phyloP scores from a whole-genome alignment of 805 yeast species.

The Starmerella tilneyi region DNA sequence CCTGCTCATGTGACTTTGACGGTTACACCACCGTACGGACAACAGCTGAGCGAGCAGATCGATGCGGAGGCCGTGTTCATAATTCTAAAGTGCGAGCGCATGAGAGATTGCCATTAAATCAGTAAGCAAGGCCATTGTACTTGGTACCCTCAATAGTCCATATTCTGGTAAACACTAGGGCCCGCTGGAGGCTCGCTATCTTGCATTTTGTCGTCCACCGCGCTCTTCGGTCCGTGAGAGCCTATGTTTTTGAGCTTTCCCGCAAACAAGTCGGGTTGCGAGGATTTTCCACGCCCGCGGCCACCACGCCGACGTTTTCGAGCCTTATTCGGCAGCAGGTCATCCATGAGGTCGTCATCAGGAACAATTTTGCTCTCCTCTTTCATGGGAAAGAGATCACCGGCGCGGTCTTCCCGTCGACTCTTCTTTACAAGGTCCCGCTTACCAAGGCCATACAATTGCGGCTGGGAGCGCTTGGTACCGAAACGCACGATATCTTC shows the following conservation, averaged over 20 bases:
- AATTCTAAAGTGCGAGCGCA: no score
- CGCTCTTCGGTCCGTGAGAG: conserved; percentile 3
- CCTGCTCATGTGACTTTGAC: conserved; percentile 2
- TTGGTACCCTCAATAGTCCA: conserved; percentile 24
- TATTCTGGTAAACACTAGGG: conserved; percentile 19
- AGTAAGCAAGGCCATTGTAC: no score
- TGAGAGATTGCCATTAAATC: no score
- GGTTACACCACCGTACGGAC: no score
- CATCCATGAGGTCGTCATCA: conserved; percentile 26
- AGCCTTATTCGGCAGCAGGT: conserved; percentile 32
- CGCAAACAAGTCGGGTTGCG: conserved; percentile 23
- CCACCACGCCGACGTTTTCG: conserved; percentile 6
- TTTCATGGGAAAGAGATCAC: conserved; percentile 24
- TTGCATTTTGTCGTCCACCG: neutral
- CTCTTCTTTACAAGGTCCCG: conserved; percentile 13
- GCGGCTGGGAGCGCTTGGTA: conserved; percentile 24
- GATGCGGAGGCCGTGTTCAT: no score
- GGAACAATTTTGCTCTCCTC: conserved; percentile 14
- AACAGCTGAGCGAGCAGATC: no score
- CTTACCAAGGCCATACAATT: conserved; percentile 22
- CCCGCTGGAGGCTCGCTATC: neutral
- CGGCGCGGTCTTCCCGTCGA: conserved; percentile 15
- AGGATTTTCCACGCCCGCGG: conserved; percentile 14
- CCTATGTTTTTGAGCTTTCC: conserved; percentile 11
- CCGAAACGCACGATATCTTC: conserved; percentile 26